Evolutionary conservation across 1,284 basidiomycete species (phyloP).

Genomic region (Boletellus deceptivus): DNA sequence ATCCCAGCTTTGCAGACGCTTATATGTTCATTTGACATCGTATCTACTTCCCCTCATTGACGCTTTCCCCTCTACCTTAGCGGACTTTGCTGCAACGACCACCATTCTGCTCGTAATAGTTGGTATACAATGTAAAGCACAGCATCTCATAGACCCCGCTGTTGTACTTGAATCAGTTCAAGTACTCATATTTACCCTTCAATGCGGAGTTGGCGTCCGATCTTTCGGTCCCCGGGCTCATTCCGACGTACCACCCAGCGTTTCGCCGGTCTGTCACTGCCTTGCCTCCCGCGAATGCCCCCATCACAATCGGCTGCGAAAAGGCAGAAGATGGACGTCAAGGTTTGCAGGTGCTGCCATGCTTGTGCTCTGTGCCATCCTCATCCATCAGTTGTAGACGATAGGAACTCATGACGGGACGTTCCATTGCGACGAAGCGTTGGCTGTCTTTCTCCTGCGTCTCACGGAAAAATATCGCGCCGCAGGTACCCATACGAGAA

Average conservation of each 20-base stretch:
- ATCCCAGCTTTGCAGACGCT: slow-evolving; percentile 18
- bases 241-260: background rate
- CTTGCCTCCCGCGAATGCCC: slow-evolving; percentile 32
- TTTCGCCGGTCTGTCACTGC: slow-evolving; percentile 5
- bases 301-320: slow-evolving; percentile 37
- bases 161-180: background rate
- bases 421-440: slow-evolving; percentile 95
- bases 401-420: slow-evolving; percentile 96
- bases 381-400: slow-evolving; percentile 38
- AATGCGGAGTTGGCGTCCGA: slow-evolving; percentile 3
- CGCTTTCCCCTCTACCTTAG: slow-evolving; percentile 22
- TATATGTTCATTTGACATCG: slow-evolving; percentile 20
- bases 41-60: slow-evolving; percentile 27
- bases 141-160: slow-evolving; percentile 16
- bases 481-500: slow-evolving; percentile 53
- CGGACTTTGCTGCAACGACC: slow-evolving; percentile 19
- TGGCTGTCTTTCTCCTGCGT: slow-evolving; percentile 89
- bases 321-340: slow-evolving; percentile 47
- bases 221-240: background rate
- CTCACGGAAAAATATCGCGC: slow-evolving; percentile 75
- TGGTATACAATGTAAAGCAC: slow-evolving; percentile 28
- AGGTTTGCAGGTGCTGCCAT: slow-evolving; percentile 32
- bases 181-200: background rate
- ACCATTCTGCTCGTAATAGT: slow-evolving; percentile 17
- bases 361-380: background rate